A percentile compares a stretch with the other conserved stretches of the same genome.
Conservation (phyloP, 192 early-diverging fungal genomes). For the Coemansia sp. region DNA sequence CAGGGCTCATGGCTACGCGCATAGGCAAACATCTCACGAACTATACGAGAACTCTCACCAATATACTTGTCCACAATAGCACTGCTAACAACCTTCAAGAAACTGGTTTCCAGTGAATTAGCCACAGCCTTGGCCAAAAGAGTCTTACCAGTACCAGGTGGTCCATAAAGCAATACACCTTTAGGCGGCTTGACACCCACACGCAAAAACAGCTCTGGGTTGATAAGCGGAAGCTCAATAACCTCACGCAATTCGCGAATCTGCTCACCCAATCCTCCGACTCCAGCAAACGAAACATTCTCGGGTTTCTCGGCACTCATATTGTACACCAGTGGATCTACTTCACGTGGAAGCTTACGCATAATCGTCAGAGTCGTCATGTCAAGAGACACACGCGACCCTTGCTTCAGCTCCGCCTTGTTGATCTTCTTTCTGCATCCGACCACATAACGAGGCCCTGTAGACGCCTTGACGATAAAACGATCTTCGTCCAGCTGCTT, state of each 20-base stretch:
- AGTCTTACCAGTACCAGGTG: conserved; percentile 98
- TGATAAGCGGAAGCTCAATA: conserved; percentile 97
- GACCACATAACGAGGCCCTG: conserved; percentile 96
- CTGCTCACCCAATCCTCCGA: conserved; percentile 94
- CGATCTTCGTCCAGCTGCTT: conserved; percentile 96
- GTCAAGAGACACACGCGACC: conserved; percentile 97
- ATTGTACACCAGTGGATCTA: conserved; percentile 99
- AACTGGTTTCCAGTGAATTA: conserved; percentile 95
- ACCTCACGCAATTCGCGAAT: conserved; percentile 98
- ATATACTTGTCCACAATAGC: conserved; percentile 99
- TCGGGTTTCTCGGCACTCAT: conserved; percentile 99
- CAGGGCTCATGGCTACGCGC: conserved; percentile 99
- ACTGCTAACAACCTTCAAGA: conserved; percentile 96
- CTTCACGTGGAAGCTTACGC: conserved; percentile 96
- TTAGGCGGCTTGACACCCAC: conserved; percentile 99
- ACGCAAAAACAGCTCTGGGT: conserved; percentile 96
- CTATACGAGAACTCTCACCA: conserved; percentile 94
- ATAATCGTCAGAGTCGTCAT: conserved; percentile 99
- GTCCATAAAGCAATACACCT: conserved; percentile 94
- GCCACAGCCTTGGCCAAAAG: conserved; percentile 96
- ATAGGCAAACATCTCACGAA: conserved; percentile 99
- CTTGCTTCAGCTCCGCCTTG: conserved; percentile 93
- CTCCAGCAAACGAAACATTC: conserved; percentile 91
- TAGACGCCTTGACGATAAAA: conserved; percentile 97
- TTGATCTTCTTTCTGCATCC: conserved; percentile 93